These are phyloP conservation scores for Kodamaea nitidulidarum DNA, from an alignment of 805 yeast genomes.

Conservation along the genomic window DNA sequence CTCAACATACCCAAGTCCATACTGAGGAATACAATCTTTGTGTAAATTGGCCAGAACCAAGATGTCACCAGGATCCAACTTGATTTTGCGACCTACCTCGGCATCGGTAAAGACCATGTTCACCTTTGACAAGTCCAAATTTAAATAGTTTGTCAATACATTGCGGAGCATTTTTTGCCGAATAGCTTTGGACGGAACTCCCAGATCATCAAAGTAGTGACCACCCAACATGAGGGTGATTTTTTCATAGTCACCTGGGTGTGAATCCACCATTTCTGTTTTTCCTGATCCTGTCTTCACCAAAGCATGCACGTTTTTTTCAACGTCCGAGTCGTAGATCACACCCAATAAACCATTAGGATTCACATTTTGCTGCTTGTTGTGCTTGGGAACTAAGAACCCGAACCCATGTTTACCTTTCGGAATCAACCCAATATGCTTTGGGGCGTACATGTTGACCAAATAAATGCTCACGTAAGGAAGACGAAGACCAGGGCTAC, in stretches of 20 bases:
- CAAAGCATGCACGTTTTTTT: slow-evolving; percentile 38
- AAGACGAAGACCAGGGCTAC: slow-evolving; percentile 17
- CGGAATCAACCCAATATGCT: slow-evolving; percentile 32
- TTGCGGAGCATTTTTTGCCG: slow-evolving; percentile 25
- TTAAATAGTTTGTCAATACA: slow-evolving; percentile 22
- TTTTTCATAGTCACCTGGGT: slow-evolving; percentile 46
- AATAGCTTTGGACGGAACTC: slow-evolving; percentile 27
- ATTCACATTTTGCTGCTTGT: slow-evolving; percentile 30
- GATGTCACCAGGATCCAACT: slow-evolving; percentile 21
- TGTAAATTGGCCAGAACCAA: slow-evolving; percentile 33
- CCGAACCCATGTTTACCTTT: slow-evolving; percentile 69
- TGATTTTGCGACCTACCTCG: slow-evolving; percentile 7
- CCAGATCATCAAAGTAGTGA: slow-evolving; percentile 39
- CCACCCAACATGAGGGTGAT: slow-evolving; percentile 93
- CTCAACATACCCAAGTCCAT: slow-evolving; percentile 61
- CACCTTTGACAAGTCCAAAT: slow-evolving; percentile 17
- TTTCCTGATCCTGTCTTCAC: not conserved
- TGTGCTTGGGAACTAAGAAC: slow-evolving; percentile 63
- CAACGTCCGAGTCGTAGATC: slow-evolving; percentile 85
- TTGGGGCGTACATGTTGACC: slow-evolving; percentile 58
- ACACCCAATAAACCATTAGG: slow-evolving; percentile 70
- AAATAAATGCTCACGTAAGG: slow-evolving; percentile 53
- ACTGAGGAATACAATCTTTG: slow-evolving; percentile 72
- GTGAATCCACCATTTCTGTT: not conserved
- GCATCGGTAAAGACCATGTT: slow-evolving; percentile 3